Conservation (phyloP, 2,329 filamentous ascomycete genomes). For the Seiridium cupressi region DNA sequence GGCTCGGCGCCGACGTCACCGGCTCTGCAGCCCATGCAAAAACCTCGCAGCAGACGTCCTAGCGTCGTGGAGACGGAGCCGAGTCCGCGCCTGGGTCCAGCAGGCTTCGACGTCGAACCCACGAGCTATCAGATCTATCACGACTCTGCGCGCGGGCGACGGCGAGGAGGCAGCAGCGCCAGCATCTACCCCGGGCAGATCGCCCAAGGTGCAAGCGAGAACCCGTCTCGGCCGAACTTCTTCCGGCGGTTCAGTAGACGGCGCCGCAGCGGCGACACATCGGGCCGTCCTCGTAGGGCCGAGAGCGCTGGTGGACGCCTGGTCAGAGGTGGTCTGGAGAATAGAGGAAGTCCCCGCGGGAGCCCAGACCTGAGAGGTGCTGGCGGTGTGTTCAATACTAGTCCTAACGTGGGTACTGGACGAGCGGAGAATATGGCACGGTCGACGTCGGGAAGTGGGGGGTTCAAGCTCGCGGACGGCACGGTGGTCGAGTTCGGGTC, state of each 20-base stretch:
- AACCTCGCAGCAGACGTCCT: slow-evolving; percentile 24
- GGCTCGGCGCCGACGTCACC: slow-evolving; percentile 16
- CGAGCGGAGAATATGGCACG: slow-evolving; percentile 20
- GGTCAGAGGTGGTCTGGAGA: background rate
- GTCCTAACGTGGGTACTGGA: background rate
- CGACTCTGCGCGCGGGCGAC: slow-evolving; percentile 14
- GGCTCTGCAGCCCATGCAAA: slow-evolving; percentile 22
- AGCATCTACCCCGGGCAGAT: background rate
- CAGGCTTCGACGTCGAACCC: slow-evolving; percentile 20
- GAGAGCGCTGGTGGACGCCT: slow-evolving; percentile 10
- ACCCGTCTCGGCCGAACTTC: background rate
- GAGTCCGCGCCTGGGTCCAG: slow-evolving; percentile 30
- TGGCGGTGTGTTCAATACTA: background rate
- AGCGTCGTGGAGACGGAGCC: slow-evolving; percentile 45
- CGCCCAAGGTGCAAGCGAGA: background rate
- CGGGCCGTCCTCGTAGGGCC: background rate
- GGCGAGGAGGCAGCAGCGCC: slow-evolving; percentile 4
- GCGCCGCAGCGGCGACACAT: background rate
- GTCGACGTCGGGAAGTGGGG: slow-evolving; percentile 19
- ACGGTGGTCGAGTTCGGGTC: slow-evolving; percentile 25
- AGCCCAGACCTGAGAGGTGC: slow-evolving; percentile 7
- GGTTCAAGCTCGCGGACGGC: slow-evolving; percentile 23
- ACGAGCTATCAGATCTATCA: slow-evolving; percentile 28
- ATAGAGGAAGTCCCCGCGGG: background rate
- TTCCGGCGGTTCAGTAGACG: slow-evolving; percentile 7